Evolutionary conservation across 352 stramenopile genomes (phyloP), one percentile per base, ranked within the genome.

Genomic region (Globisporangium camurandrum): DNA sequence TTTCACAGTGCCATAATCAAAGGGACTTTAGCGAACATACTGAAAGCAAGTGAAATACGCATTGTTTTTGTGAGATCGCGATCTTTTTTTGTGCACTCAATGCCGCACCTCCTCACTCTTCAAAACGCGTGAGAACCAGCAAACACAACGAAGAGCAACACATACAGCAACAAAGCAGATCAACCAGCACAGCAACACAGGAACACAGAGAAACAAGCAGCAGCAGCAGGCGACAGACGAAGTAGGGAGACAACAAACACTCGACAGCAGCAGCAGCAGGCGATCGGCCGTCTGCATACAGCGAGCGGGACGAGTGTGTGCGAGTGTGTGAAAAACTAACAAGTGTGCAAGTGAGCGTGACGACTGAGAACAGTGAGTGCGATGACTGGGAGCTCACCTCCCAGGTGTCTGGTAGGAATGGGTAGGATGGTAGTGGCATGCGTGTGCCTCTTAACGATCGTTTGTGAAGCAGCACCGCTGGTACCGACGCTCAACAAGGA

Each of bases 371-470:
- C 6, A 6, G 11, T 34, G 30, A 11, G 30, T 34, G 30, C 19
- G 33, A 12, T 12, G 30, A 45, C 36, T 38, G 46, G 46, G 38
- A 53, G 46, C 36, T 26, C 36, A 37, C 10, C 27, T 42, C 45
- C 28, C 38, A 39, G 47, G 16, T 37, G 47, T 34, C 17, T 17
- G 24, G 27, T 8, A 46, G 37, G 45, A 43, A 24, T 48, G 47
- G 46, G 34, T 44, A 36, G 36, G 46, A n/a, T 54, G 37, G 27
- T n/a, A 30, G 23, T 54, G 27, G 34, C 14, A 28, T 56, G 40
- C 40, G 47, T 56, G 49, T 49, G 49, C 38, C 22, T 44, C 12
- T 27, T 56, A 49, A 56, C 39, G 38, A 41, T 56, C 33, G 49
- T 48, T 42, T 56, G 49, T 43, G 49, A 49, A 14, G 39, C 49